These are phyloP conservation scores for Nephelium lappaceum DNA, from an alignment of 345 rosid species.

Conservation along the genomic window DNA sequence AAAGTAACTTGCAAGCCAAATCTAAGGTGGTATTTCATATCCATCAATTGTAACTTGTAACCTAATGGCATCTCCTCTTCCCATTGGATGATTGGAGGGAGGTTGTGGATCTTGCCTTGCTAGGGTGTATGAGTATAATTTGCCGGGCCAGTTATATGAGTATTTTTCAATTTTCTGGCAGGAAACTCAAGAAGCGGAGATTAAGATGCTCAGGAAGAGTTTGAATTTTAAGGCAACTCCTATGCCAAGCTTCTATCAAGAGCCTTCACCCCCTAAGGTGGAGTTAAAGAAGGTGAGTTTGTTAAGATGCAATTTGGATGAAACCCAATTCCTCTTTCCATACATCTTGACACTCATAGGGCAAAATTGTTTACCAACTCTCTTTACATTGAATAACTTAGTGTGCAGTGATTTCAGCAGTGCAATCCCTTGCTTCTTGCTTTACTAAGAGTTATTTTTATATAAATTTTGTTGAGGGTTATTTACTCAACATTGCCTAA, in stretches of 20 bases:
- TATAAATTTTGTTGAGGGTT: background rate
- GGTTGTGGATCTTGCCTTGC: background rate
- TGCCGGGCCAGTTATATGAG: background rate
- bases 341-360: background rate
- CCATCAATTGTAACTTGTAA: constrained; percentile 12
- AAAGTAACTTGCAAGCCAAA: constrained; percentile 78
- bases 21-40: constrained; percentile 65
- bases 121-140: background rate
- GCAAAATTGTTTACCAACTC: background rate
- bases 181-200: constrained; percentile 99
- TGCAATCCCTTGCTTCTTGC: background rate
- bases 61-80: background rate
- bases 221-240: constrained; percentile 97
- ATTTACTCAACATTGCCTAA: background rate
- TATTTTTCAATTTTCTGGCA: constrained; percentile 29
- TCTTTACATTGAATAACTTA: background rate
- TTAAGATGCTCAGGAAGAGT: constrained; percentile 86
- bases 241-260: constrained; percentile 97
- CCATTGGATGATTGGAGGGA: background rate
- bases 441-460: background rate
- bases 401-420: background rate
- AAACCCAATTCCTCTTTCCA: background rate
- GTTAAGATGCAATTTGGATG: constrained; percentile 11
- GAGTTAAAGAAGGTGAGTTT: constrained; percentile 85
- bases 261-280: constrained; percentile 80